A percentile compares a stretch with the other conserved stretches of the same genome.
These are phyloP conservation scores for Ophiocordyceps sinensis DNA, from an alignment of 2,329 filamentous ascomycete genomes.

Conservation along the genomic window DNA sequence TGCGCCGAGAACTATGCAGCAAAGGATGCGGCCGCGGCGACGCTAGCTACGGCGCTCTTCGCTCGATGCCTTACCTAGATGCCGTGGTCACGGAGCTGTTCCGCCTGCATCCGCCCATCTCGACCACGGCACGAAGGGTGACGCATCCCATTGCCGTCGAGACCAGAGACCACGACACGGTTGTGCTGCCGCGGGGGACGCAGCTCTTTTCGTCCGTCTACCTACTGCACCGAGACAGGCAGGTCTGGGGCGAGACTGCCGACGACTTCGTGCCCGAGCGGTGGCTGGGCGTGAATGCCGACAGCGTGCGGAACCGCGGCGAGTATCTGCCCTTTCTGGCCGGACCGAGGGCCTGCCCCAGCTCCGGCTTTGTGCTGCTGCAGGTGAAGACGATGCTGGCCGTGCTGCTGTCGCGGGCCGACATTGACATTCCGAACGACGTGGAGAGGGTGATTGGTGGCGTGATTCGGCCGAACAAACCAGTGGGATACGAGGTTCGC, in stretches of 20 bases:
- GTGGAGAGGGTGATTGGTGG: slow-evolving; percentile 1
- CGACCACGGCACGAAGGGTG: background rate
- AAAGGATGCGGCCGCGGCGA: background rate
- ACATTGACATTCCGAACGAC: background rate
- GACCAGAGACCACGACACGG: background rate
- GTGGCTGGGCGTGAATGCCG: background rate
- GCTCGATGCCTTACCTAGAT: slow-evolving; percentile 1
- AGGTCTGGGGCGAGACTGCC: slow-evolving; percentile 1
- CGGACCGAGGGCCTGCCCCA: slow-evolving; percentile 1
- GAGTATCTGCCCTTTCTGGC: slow-evolving; percentile 2
- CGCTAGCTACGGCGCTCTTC: background rate
- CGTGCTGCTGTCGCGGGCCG: background rate
- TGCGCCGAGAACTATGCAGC: background rate
- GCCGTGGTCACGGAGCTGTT: slow-evolving; percentile 1
- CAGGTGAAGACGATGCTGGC: slow-evolving; percentile 3
- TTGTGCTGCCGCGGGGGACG: background rate
- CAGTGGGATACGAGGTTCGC: background rate
- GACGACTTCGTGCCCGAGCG: slow-evolving; percentile 1
- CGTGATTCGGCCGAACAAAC: background rate
- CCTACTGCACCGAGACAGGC: slow-evolving; percentile 1
- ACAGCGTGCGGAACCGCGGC: slow-evolving; percentile 1
- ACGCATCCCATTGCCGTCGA: slow-evolving; percentile 1
- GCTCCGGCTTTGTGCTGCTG: slow-evolving; percentile 1
- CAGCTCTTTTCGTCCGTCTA: slow-evolving; percentile 1
- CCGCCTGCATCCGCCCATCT: slow-evolving; percentile 1